These are phyloP conservation scores for Penicillium robsamsonii DNA, from an alignment of 495 filamentous ascomycete species.

Conservation along the genomic window DNA sequence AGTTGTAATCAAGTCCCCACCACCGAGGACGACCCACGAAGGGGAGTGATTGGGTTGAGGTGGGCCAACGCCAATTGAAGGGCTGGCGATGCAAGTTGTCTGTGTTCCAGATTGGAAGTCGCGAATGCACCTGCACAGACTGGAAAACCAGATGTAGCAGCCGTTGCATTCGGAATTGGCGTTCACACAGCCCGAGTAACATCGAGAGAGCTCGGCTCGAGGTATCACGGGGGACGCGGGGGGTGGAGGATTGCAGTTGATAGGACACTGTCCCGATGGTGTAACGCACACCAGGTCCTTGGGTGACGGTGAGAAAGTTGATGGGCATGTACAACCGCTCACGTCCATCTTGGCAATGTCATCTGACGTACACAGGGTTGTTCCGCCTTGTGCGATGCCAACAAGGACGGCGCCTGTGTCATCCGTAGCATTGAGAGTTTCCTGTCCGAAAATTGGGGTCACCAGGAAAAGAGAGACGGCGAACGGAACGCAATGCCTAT, in stretches of 20 bases:
- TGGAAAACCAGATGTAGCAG: constrained; percentile 6
- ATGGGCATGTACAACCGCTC: constrained; percentile 4
- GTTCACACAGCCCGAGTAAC: not conserved
- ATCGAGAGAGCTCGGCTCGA: not conserved
- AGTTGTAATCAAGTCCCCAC: constrained; percentile 5
- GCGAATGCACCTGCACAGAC: not conserved
- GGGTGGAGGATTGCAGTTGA: constrained; percentile 3
- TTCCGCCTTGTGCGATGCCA: not conserved
- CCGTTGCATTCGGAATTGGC: constrained; percentile 5
- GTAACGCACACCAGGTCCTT: not conserved
- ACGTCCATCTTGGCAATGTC: constrained; percentile 4
- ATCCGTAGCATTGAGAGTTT: not conserved
- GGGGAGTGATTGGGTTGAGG: not conserved
- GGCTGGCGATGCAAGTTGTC: not conserved
- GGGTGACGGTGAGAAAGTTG: not conserved
- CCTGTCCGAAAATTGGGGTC: not conserved
- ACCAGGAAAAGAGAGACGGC: not conserved
- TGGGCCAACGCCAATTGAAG: not conserved
- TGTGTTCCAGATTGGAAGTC: constrained; percentile 1
- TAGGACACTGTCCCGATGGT: not conserved
- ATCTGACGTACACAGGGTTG: constrained; percentile 2
- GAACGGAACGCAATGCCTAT: not conserved
- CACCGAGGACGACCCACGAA: not conserved
- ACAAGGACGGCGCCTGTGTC: not conserved
- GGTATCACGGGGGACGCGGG: constrained; percentile 2